phyloP scores from a whole-genome alignment of 352 stramenopile genomes.

The Phytophthora brassicae region DNA sequence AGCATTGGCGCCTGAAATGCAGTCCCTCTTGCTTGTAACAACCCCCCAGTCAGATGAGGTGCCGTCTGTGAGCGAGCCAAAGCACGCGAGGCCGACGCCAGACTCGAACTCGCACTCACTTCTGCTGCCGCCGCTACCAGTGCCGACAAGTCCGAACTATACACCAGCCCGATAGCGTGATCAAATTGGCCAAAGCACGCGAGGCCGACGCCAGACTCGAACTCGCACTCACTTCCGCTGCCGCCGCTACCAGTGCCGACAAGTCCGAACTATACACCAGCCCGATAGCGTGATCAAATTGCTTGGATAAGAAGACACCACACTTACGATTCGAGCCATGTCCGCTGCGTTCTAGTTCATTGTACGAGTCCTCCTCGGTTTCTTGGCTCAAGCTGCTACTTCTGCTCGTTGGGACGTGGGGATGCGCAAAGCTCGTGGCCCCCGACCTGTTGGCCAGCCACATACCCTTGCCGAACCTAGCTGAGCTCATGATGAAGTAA shows the following conservation, averaged over 20 bases:
- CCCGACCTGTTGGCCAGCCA: conserved; percentile 58
- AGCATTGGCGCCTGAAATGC: conserved; percentile 52
- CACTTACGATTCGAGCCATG: conserved; percentile 11
- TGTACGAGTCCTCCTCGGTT: conserved; percentile 18
- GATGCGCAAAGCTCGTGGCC: conserved; percentile 17
- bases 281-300: conserved; percentile 65
- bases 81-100: conserved; percentile 4
- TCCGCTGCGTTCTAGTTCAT: conserved; percentile 16
- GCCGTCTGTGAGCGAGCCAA: conserved; percentile 26
- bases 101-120: neutral
- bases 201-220: no score
- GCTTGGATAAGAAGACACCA: conserved; percentile 66
- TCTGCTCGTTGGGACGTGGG: conserved; percentile 20
- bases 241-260: conserved; percentile 41
- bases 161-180: conserved; percentile 61
- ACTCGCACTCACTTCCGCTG: conserved; percentile 5
- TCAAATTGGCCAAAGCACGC: no score
- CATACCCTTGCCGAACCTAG: conserved; percentile 82
- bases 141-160: conserved; percentile 65
- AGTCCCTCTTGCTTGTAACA: conserved; percentile 20
- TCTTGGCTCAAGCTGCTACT: conserved; percentile 18
- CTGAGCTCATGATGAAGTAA: conserved; percentile 75
- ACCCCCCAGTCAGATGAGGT: conserved; percentile 12
- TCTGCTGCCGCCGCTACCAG: conserved; percentile 33
- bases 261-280: conserved; percentile 74